A percentile compares a stretch with the other conserved stretches of the same genome.
Conservation (phyloP, 495 filamentous ascomycete species). For the Hypoxylon fuscum region DNA sequence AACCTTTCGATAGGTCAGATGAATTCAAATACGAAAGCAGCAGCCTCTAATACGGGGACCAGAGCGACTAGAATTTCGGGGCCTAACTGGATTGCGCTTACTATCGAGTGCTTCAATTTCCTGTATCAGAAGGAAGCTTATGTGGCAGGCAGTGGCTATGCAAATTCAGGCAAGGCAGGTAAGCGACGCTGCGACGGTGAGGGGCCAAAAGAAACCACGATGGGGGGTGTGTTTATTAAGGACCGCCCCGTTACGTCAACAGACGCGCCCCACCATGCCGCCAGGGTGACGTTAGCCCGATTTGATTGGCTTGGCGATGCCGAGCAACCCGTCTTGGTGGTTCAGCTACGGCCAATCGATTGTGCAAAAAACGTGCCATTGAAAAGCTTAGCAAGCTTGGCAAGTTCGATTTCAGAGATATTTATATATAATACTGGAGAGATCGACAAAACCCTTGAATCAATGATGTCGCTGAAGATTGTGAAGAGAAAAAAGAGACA, state of each 20-base stretch:
- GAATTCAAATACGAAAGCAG: slow-evolving; percentile 19
- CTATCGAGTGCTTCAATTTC: slow-evolving; percentile 33
- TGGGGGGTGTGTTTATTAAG: slow-evolving; percentile 9
- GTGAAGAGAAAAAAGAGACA: neutral
- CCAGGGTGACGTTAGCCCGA: slow-evolving; percentile 28
- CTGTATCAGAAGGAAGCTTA: slow-evolving; percentile 34
- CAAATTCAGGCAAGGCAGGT: slow-evolving; percentile 14
- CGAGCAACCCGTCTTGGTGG: slow-evolving; percentile 26
- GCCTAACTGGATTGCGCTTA: slow-evolving; percentile 4
- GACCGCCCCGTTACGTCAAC: slow-evolving; percentile 7
- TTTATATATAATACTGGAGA: slow-evolving; percentile 19
- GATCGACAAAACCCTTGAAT: slow-evolving; percentile 10
- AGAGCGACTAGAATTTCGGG: slow-evolving; percentile 7
- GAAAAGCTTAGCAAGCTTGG: slow-evolving; percentile 34
- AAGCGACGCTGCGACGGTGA: slow-evolving; percentile 10
- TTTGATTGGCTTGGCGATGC: slow-evolving; percentile 35
- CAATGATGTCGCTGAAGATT: slow-evolving; percentile 3
- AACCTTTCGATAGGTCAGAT: slow-evolving; percentile 18
- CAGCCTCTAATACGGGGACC: slow-evolving; percentile 9
- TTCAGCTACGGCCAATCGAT: slow-evolving; percentile 19
- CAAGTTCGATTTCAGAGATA: slow-evolving; percentile 14
- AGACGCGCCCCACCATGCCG: slow-evolving; percentile 3
- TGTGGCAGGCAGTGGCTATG: slow-evolving; percentile 36
- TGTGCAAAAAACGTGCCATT: slow-evolving; percentile 9
- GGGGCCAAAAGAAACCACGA: neutral